Evolutionary conservation across 768 basidiomycete genomes (phyloP).

Genomic region (Tulasnella sp.): DNA sequence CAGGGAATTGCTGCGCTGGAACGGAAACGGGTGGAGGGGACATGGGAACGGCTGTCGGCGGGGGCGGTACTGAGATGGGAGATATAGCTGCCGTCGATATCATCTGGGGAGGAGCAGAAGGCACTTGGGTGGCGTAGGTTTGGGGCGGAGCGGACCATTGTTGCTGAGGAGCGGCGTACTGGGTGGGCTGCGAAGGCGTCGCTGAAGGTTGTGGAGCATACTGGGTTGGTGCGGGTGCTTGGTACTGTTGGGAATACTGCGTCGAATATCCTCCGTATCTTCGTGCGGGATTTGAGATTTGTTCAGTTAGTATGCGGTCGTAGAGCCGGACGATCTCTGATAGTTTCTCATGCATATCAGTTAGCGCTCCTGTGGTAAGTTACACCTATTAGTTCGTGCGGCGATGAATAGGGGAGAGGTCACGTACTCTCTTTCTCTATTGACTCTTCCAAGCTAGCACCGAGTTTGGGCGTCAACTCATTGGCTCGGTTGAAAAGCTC

Average conservation of each 20-base stretch:
- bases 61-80: not conserved
- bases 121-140: not conserved
- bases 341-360: slow-evolving; percentile 92
- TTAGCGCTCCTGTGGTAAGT: slow-evolving; percentile 60
- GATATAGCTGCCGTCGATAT: not conserved
- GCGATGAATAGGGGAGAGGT: slow-evolving; percentile 16
- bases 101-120: slow-evolving; percentile 2
- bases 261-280: slow-evolving; percentile 35
- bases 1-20: not conserved
- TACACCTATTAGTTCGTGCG: not conserved
- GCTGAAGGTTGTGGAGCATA: not conserved
- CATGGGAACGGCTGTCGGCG: slow-evolving; percentile 8
- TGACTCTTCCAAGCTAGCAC: slow-evolving; percentile 77
- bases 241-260: slow-evolving; percentile 25
- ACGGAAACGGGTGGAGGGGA: slow-evolving; percentile 15
- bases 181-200: not conserved
- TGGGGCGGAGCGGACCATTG: slow-evolving; percentile 19
- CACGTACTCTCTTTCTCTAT: slow-evolving; percentile 76
- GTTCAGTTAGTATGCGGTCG: slow-evolving; percentile 80
- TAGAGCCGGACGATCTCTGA: slow-evolving; percentile 90
- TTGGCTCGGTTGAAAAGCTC: slow-evolving; percentile 82
- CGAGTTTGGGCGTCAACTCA: slow-evolving; percentile 72
- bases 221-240: not conserved
- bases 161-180: slow-evolving; percentile 6
- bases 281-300: slow-evolving; percentile 71